phyloP scores from a whole-genome alignment of 139 green algal genomes.

The Chlorella sp. region DNA sequence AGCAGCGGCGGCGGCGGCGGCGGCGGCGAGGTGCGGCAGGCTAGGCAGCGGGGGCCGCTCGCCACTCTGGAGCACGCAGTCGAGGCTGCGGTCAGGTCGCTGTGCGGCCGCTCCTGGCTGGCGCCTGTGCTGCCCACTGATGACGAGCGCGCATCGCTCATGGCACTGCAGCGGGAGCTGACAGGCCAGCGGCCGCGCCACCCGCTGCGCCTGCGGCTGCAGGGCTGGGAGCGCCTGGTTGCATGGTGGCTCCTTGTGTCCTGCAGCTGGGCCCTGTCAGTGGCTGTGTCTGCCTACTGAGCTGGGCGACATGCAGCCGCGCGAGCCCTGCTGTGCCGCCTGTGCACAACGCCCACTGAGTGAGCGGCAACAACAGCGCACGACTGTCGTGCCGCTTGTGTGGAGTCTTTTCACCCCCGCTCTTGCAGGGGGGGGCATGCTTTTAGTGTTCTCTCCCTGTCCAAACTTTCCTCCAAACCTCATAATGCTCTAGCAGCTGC shows the following conservation, averaged over 20 bases:
- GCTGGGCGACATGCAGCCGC: no score
- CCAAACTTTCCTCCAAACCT: no score
- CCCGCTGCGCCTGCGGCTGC: not conserved
- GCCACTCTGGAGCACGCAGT: not conserved
- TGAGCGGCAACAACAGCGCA: no score
- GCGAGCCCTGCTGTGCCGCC: no score
- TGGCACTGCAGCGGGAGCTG: not conserved
- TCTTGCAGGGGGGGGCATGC: no score
- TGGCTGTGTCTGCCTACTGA: not conserved
- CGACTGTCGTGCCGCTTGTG: no score
- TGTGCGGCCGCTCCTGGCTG: conserved; percentile 13
- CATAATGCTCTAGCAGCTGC: no score
- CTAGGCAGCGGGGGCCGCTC: not conserved
- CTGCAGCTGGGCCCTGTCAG: not conserved
- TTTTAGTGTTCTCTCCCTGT: no score
- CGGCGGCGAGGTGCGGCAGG: not conserved
- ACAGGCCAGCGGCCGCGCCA: not conserved
- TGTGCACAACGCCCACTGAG: no score
- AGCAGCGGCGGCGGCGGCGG: no score
- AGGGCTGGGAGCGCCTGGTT: not conserved
- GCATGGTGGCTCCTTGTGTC: not conserved
- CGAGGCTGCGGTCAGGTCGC: not conserved
- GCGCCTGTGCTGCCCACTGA: not conserved
- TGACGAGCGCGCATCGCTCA: not conserved
- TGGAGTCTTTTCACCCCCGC: no score